Evolutionary conservation across 352 stramenopile genomes (phyloP), one percentile per base, ranked within the genome.

Genomic region (Phytophthora brassicae): DNA sequence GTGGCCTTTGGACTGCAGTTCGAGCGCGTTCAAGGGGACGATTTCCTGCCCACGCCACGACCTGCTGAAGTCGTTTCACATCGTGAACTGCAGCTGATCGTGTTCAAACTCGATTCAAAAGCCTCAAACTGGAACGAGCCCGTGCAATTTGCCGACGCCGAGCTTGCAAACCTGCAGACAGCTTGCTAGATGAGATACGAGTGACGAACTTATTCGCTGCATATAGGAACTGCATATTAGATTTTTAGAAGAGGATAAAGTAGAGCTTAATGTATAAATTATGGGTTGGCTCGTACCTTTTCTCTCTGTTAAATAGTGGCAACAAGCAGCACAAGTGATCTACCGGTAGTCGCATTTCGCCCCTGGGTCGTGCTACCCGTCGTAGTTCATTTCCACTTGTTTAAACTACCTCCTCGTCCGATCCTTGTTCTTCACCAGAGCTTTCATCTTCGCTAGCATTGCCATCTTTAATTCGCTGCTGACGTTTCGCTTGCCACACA

Each of bases 401-500:
- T 70, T 42, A 68, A 45, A 63, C 35, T 44, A 61, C 51, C 35
- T 78, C 75, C 46, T 74, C 63, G 14, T 82, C 74, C 51, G 66
- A 79, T 48, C 72, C 52, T 36, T 77, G 73, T 28, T 77, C 77
- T 24, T 79, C 72, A 33, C 70, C 68, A 4, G 61, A 78, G 33
- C 69, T 75, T 17, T 73, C 67, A 6, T 68, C 73, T 49, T 67
- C 62, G 11, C 58, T 69, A 2, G 49, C 35, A 39, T 64, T 38
- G 8, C 69, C 69, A 16, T 80, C 72, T 54, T 69, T 68, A 11
- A 85, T 64, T 43, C 80, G 74, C 51, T 89, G 78, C 38, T 82
- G 70, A 3, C 71, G 70, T 51, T 84, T 77, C 12, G 71, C 63
- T 19, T 79, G 83, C 38, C 77, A 79, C 64, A 89, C 73, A n/a